phyloP scores from a whole-genome alignment of 345 rosid genomes.

The Arabis alpina region DNA sequence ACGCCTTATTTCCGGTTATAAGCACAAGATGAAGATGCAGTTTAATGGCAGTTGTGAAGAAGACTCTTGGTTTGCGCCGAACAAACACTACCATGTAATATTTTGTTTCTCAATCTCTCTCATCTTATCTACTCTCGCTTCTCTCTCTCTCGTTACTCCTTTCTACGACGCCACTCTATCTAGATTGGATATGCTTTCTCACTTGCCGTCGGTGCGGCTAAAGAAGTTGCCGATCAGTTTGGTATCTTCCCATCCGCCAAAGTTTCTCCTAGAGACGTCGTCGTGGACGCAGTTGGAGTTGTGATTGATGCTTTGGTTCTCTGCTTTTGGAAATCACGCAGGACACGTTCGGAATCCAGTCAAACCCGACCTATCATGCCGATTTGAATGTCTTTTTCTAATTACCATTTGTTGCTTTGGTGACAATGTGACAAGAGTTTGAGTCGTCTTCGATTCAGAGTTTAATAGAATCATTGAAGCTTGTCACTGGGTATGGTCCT shows the following conservation, averaged over 20 bases:
- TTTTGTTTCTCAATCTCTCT: slow-evolving; percentile 74
- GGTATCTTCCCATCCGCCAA: slow-evolving; percentile 85
- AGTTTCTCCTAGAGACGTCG: slow-evolving; percentile 79
- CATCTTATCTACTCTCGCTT: slow-evolving; percentile 64
- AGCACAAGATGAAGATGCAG: slow-evolving; percentile 25
- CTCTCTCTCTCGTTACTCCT: slow-evolving; percentile 53
- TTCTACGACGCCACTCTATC: slow-evolving; percentile 64
- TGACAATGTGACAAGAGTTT: no score
- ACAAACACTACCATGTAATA: slow-evolving; percentile 84
- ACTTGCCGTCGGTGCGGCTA: slow-evolving; percentile 85
- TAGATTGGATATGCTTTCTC: slow-evolving; percentile 72
- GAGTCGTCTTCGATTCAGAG: no score
- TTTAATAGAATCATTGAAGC: no score
- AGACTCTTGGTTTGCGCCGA: slow-evolving; percentile 86
- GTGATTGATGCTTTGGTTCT: slow-evolving; percentile 58
- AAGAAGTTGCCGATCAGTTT: slow-evolving; percentile 87
- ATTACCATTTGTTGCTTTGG: not conserved
- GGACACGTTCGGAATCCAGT: slow-evolving; percentile 35
- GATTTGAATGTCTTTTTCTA: slow-evolving; percentile 44
- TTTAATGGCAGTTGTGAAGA: slow-evolving; percentile 29
- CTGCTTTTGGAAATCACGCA: slow-evolving; percentile 39
- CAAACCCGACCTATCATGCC: slow-evolving; percentile 57
- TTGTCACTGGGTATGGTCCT: no score
- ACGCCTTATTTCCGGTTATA: not conserved
- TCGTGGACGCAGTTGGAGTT: slow-evolving; percentile 75